A percentile compares a stretch with the other conserved stretches of the same genome.
Evolutionary conservation across 1,284 basidiomycete species (phyloP).

Genomic region (Papiliotrema fonsecae): DNA sequence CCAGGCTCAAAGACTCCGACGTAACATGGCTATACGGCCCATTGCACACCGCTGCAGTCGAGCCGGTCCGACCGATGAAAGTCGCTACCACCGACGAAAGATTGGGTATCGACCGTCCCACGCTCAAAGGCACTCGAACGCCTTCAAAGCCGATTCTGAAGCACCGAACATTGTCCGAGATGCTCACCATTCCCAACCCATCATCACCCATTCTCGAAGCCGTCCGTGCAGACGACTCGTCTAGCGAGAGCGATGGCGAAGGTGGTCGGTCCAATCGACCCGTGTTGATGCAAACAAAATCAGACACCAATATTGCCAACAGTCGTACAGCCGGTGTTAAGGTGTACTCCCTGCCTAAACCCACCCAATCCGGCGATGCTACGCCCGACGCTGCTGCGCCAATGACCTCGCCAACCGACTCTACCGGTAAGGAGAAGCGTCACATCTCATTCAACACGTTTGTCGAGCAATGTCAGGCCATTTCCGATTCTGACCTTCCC

Average conservation of each 20-base stretch:
- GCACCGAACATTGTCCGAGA: conserved; percentile 86
- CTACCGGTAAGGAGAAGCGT: conserved; percentile 50
- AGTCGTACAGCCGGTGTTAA: conserved; percentile 18
- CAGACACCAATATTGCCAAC: conserved; percentile 65
- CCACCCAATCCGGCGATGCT: conserved; percentile 12
- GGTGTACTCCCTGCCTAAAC: conserved; percentile 17
- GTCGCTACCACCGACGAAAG: conserved; percentile 54
- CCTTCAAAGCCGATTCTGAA: conserved; percentile 88
- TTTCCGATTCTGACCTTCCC: conserved; percentile 53
- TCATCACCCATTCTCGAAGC: conserved; percentile 55
- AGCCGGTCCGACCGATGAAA: conserved; percentile 57
- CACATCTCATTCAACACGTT: conserved; percentile 99
- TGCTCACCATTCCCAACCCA: conserved; percentile 60
- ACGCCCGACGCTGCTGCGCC: conserved; percentile 5
- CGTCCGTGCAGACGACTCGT: conserved; percentile 35
- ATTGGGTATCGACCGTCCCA: conserved; percentile 50
- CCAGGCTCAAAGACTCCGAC: conserved; percentile 97
- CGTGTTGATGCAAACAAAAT: conserved; percentile 68
- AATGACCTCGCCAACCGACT: conserved; percentile 7
- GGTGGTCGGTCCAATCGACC: conserved; percentile 52
- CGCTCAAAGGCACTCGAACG: conserved; percentile 4
- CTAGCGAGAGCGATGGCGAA: conserved; percentile 42
- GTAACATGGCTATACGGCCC: conserved; percentile 99
- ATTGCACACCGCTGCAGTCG: conserved; percentile 75
- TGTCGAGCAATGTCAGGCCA: conserved; percentile 96